Base-by-base conservation (phyloP, 768 basidiomycete species). In the Lactarius trivialis region DNA sequence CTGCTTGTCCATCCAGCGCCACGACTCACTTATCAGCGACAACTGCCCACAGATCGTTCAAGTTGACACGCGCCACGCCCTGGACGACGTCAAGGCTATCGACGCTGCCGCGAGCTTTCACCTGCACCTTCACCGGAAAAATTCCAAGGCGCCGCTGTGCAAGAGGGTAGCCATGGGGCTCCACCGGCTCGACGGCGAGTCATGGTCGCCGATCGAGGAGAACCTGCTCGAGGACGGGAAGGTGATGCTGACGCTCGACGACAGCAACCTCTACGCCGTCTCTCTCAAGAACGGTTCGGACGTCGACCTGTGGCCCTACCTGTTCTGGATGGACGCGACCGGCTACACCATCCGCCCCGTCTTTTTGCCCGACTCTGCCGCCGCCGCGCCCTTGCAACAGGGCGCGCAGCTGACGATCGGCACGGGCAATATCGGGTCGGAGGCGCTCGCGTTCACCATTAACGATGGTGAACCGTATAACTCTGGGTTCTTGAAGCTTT, bases 61-160 rank as follows among this genome's bases (percentile, higher is more conserved):
- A 62, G 73, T 81, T 58, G 73, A 75, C 39, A 73, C 71, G 64
- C 71, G 65, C 61, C 70, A 72, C 58, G 69, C 73, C 24, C 68
- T 69, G 24, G 64, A 61, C 19, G 76, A 81, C 61, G 73, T 83
- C 34, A 67, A 66, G 36, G 67, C 66, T 30, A 72, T 85, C 28
- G 78, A 82, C 60, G 81, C 81, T 52, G 84, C 83, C 7, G 82
- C 84, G 7, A 79, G 77, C 36, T 85, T 85, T 71, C 78, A 84
- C 61, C 77, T 81, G 55, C 83, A 85, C 69, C 77, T 85, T 11
- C 75, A 79, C 64, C 76, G 79, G 48, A 77, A 72, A 53, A 85
- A 85, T 49, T 76, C 77, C 2, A 69, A 75, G 15, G 74, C 73
- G 24, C 81, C 82, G 0, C 71, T 84, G 55, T 74, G 71, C 61